A percentile compares a stretch with the other conserved stretches of the same genome.
Evolutionary conservation across 768 basidiomycete genomes (phyloP).

Genomic region (Agrocybe chaxingu): DNA sequence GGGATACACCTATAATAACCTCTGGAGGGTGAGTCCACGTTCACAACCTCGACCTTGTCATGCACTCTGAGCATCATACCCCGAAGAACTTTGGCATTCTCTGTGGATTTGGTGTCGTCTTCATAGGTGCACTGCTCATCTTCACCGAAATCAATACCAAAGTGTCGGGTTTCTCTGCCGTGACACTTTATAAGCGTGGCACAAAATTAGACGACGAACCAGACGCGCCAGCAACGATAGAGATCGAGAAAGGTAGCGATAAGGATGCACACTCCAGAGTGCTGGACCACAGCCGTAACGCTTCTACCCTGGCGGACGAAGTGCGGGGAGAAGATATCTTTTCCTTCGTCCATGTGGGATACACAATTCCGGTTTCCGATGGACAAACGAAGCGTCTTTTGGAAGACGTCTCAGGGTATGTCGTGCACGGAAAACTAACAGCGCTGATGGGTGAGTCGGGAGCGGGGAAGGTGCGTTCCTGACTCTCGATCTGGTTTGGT

Average conservation of each 20-base stretch:
- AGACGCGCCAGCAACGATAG: background rate
- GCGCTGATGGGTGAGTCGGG: constrained; percentile 67
- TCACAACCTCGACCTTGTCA: constrained; percentile 3
- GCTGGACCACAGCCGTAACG: constrained; percentile 21
- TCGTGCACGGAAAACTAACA: constrained; percentile 78
- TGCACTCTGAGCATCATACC: background rate
- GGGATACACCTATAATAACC: constrained; percentile 36
- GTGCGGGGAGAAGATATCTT: constrained; percentile 46
- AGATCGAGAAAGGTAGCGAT: constrained; percentile 16
- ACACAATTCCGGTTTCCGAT: constrained; percentile 55
- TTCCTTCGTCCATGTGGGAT: constrained; percentile 73
- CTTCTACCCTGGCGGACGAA: constrained; percentile 16
- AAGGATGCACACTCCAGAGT: constrained; percentile 22
- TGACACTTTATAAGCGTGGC: constrained; percentile 67
- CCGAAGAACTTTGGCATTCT: constrained; percentile 63
- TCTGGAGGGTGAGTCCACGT: constrained; percentile 34
- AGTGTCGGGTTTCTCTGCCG: constrained; percentile 23
- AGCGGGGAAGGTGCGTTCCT: constrained; percentile 39
- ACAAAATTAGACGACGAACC: constrained; percentile 23
- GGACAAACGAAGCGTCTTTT: constrained; percentile 47
- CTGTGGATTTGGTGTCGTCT: constrained; percentile 58
- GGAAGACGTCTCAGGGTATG: constrained; percentile 73
- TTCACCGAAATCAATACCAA: constrained; percentile 52
- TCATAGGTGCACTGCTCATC: constrained; percentile 50
- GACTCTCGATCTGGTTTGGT: background rate